Evolutionary conservation across 371 early-diverging fungal genomes (phyloP).

Genomic region (Saksenaea vasiformis): DNA sequence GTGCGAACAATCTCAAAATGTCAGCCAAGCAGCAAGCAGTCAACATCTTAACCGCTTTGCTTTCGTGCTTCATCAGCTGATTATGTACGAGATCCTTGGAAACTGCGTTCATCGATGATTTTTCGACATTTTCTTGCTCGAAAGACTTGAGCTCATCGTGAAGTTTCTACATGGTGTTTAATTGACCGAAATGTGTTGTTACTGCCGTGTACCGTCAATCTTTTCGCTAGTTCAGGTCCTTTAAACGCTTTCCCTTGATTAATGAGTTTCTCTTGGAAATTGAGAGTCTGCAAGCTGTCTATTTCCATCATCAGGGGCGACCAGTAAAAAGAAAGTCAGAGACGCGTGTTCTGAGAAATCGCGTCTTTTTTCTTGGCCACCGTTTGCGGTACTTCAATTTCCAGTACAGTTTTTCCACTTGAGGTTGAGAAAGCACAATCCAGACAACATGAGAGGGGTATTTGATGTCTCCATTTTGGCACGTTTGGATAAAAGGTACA

Average conservation of each 20-base stretch:
- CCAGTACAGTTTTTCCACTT: no score
- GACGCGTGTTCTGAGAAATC: background rate
- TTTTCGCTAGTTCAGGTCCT: slow-evolving; percentile 18
- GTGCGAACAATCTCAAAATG: slow-evolving; percentile 88
- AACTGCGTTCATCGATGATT: slow-evolving; percentile 59
- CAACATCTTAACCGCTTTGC: slow-evolving; percentile 75
- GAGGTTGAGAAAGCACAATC: no score
- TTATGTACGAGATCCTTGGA: slow-evolving; percentile 70
- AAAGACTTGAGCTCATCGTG: slow-evolving; percentile 31
- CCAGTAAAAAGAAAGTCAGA: background rate
- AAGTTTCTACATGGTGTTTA: slow-evolving; percentile 19
- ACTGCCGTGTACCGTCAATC: background rate
- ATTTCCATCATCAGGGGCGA: background rate
- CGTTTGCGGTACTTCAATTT: background rate
- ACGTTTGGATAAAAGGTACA: no score
- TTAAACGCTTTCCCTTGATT: slow-evolving; percentile 17
- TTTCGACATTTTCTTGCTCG: slow-evolving; percentile 35
- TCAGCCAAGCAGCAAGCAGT: slow-evolving; percentile 92
- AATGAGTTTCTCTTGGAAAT: slow-evolving; percentile 12
- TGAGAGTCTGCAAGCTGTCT: background rate
- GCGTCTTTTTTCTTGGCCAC: background rate
- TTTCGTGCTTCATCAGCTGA: slow-evolving; percentile 73
- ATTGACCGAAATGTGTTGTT: background rate
- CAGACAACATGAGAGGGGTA: no score
- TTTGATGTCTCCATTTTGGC: no score